Percentiles rank a stretch among this genome's conserved stretches.
These are phyloP conservation scores for Arthrobotrys sinensis DNA, from an alignment of 2,329 filamentous ascomycete genomes.

Conservation along the genomic window DNA sequence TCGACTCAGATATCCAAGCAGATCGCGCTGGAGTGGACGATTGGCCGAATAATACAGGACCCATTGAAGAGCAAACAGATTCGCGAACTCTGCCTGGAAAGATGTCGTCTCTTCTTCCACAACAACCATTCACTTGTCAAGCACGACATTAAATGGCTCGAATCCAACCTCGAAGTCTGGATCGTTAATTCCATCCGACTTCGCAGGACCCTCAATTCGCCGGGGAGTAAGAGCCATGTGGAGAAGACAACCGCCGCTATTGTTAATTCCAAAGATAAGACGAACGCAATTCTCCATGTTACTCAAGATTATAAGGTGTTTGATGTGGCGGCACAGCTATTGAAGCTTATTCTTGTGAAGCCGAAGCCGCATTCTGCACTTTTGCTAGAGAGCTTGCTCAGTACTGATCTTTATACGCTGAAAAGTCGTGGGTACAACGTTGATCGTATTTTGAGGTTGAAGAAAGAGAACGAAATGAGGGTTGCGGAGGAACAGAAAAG, in stretches of 20 bases:
- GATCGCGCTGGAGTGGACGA: conserved; percentile 69
- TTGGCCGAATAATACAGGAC: conserved; percentile 76
- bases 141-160: conserved; percentile 90
- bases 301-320: conserved; percentile 84
- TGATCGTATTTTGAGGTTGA: conserved; percentile 89
- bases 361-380: conserved; percentile 91
- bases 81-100: conserved; percentile 86
- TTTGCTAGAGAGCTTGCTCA: conserved; percentile 91
- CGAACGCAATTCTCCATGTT: conserved; percentile 76
- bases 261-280: conserved; percentile 59
- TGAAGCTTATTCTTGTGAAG: conserved; percentile 82
- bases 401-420: conserved; percentile 79
- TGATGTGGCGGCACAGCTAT: conserved; percentile 90
- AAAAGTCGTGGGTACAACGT: conserved; percentile 95
- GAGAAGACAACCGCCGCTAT: conserved; percentile 82
- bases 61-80: conserved; percentile 79
- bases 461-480: conserved; percentile 83
- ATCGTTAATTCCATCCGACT: conserved; percentile 84
- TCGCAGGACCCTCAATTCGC: conserved; percentile 62
- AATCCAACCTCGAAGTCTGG: conserved; percentile 84
- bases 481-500: conserved; percentile 87
- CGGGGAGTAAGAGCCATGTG: conserved; percentile 61
- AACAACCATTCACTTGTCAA: conserved; percentile 84
- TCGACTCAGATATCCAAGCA: conserved; percentile 81
- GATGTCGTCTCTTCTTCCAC: conserved; percentile 90